A percentile compares a stretch with the other conserved stretches of the same genome.
These are phyloP conservation scores for Withania somnifera DNA, from an alignment of 305 asterid species.

Conservation along the genomic window DNA sequence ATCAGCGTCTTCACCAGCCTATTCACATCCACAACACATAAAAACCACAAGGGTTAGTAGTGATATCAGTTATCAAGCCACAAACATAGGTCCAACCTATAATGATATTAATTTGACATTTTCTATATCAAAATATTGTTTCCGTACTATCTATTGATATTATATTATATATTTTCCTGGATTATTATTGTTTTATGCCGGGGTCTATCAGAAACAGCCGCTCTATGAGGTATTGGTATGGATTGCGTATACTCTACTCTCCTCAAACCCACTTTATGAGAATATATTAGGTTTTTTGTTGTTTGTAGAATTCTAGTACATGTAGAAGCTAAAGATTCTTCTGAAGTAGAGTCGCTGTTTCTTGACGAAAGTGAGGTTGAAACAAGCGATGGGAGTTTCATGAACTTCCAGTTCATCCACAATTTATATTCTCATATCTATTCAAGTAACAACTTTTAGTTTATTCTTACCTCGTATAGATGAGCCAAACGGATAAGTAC, in stretches of 20 bases:
- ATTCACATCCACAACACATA: conserved; percentile 8
- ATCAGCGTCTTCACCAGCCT: conserved; percentile 69
- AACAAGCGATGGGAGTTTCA: background rate
- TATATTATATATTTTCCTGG: too few relatives aligned
- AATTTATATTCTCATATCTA: background rate
- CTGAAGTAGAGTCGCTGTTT: background rate
- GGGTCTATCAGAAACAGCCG: too few relatives aligned
- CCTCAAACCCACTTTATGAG: too few relatives aligned
- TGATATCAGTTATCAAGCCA: background rate
- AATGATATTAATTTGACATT: background rate
- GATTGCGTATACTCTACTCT: too few relatives aligned
- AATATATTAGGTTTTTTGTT: too few relatives aligned
- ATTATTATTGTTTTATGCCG: too few relatives aligned
- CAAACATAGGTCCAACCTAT: background rate
- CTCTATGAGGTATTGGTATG: too few relatives aligned
- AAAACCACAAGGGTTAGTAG: background rate
- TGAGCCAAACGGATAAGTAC: conserved; percentile 77
- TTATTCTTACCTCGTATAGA: conserved; percentile 55
- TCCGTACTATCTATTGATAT: too few relatives aligned
- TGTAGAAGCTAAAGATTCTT: background rate
- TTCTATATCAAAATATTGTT: too few relatives aligned
- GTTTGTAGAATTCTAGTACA: background rate
- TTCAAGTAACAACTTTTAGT: background rate
- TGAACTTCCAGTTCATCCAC: background rate
- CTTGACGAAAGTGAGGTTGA: background rate